Evolutionary conservation across 768 basidiomycete genomes (phyloP).

Genomic region (Boletus fagicola): DNA sequence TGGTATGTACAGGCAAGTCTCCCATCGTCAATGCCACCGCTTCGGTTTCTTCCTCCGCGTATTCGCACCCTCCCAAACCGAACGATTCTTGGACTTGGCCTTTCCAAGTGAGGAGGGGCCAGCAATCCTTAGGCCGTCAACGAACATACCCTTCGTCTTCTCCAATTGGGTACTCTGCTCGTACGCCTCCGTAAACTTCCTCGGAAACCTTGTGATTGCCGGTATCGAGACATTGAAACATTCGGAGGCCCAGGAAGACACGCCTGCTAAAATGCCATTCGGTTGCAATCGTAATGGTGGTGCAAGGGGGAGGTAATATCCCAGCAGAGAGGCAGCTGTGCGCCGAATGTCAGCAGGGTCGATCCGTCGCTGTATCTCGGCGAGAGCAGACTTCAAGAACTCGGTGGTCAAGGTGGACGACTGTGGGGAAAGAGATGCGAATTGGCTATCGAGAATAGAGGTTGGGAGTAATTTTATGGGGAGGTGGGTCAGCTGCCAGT

Average conservation of each 20-base stretch:
- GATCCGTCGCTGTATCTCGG: constrained; percentile 34
- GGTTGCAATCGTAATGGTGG: constrained; percentile 46
- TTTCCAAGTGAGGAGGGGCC: constrained; percentile 19
- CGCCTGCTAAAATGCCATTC: constrained; percentile 49
- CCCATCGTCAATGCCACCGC: constrained; percentile 16
- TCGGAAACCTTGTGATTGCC: constrained; percentile 18
- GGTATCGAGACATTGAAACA: constrained; percentile 24
- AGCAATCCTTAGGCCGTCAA: constrained; percentile 19
- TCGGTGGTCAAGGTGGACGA: constrained; percentile 15
- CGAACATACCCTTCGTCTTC: constrained; percentile 25
- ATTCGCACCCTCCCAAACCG: constrained; percentile 25
- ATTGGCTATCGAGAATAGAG: constrained; percentile 9
- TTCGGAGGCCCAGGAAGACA: constrained; percentile 55
- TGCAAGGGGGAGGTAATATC: constrained; percentile 62
- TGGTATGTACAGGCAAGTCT: no score
- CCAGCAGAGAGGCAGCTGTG: constrained; percentile 65
- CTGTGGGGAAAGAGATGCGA: constrained; percentile 12
- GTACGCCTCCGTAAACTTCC: constrained; percentile 23
- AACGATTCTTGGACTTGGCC: constrained; percentile 25
- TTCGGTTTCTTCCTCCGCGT: constrained; percentile 13
- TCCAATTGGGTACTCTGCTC: constrained; percentile 4
- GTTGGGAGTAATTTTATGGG: constrained; percentile 61
- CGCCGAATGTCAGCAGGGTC: constrained; percentile 55
- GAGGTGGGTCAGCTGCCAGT: constrained; percentile 58
- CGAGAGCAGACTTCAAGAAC: constrained; percentile 29